phyloP scores from a whole-genome alignment of 305 asterid species.

The Fraxinus baroniana region DNA sequence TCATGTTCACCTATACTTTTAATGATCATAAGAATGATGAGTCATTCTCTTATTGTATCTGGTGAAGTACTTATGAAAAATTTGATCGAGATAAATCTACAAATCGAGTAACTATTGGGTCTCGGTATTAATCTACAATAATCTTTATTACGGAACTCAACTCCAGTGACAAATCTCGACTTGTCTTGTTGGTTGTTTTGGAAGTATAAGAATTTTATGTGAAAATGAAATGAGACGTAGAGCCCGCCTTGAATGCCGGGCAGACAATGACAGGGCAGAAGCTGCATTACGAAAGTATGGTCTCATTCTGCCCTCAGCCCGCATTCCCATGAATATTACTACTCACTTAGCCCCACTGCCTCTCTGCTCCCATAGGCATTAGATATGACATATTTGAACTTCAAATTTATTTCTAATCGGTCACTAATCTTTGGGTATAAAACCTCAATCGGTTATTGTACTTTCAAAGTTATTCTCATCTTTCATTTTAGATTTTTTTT shows the following conservation, averaged over 20 bases:
- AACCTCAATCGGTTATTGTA: neutral
- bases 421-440: neutral
- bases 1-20: neutral
- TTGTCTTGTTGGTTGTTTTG: neutral
- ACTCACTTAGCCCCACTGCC: neutral
- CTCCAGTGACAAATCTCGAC: neutral
- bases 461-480: neutral
- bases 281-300: neutral
- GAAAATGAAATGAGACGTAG: slow-evolving; percentile 3
- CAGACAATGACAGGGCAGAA: slow-evolving; percentile 40
- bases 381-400: neutral
- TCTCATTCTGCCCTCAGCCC: neutral
- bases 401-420: neutral
- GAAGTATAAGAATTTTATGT: neutral
- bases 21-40: neutral
- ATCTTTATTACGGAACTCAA: neutral
- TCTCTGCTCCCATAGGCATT: neutral
- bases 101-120: neutral
- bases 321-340: neutral
- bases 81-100: neutral
- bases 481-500: neutral
- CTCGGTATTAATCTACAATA: neutral
- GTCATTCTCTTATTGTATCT: too few species aligned
- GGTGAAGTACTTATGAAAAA: neutral
- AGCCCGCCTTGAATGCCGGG: slow-evolving; percentile 49